Evolutionary conservation across 441 rosid genomes (phyloP).

Genomic region (Bocquillonia castaneifolia): DNA sequence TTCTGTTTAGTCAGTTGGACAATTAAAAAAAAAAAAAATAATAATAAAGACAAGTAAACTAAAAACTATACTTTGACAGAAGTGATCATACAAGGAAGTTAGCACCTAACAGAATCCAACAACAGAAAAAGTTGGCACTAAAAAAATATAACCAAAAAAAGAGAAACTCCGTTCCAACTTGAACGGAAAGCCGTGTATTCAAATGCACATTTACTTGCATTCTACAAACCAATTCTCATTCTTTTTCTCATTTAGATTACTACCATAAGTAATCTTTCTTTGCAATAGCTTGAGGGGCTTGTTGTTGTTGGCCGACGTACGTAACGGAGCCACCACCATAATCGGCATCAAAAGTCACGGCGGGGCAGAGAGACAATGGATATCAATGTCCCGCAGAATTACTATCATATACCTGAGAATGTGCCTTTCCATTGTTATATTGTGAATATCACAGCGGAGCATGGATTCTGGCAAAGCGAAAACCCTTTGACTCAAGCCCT

Average conservation of each 20-base stretch:
- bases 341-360: neutral
- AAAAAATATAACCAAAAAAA: neutral
- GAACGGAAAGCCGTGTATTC: neutral
- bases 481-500: slow-evolving; percentile 34
- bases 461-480: slow-evolving; percentile 35
- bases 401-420: slow-evolving; percentile 6
- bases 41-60: no score
- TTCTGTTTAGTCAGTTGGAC: no score
- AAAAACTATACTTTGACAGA: no score
- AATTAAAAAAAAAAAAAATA: no score
- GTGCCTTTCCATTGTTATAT: slow-evolving; percentile 16
- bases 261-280: neutral
- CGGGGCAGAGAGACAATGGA: slow-evolving; percentile 15
- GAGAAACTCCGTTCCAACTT: neutral
- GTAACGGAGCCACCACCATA: neutral
- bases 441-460: slow-evolving; percentile 28
- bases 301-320: neutral
- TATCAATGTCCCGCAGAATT: slow-evolving; percentile 20
- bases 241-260: neutral
- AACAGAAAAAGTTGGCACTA: no score
- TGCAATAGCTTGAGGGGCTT: neutral
- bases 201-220: neutral
- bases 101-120: no score
- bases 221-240: neutral
- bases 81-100: no score